Evolutionary conservation across 768 basidiomycete genomes (phyloP).

Genomic region (Hygrocybe punicea): DNA sequence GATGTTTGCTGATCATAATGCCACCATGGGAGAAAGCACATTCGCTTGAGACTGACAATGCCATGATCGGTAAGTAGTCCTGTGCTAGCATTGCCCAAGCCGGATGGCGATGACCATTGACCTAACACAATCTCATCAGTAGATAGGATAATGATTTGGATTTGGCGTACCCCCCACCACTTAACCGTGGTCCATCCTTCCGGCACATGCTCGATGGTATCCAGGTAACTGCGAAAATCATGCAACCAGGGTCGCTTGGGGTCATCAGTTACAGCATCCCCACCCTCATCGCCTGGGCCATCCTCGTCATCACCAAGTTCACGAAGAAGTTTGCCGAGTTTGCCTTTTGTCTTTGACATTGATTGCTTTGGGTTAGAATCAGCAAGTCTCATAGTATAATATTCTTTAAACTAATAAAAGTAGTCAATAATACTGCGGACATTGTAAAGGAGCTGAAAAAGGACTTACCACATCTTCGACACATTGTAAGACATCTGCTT

Average conservation of each 20-base stretch:
- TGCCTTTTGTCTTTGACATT: too few relatives aligned
- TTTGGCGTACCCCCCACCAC: slow-evolving; percentile 37
- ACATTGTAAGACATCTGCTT: too few relatives aligned
- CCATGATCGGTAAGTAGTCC: slow-evolving; percentile 40
- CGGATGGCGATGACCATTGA: slow-evolving; percentile 27
- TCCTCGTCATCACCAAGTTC: too few relatives aligned
- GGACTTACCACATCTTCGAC: slow-evolving; percentile 17
- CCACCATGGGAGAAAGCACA: slow-evolving; percentile 40
- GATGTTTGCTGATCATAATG: slow-evolving; percentile 36
- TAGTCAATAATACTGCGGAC: background rate
- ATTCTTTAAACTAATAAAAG: slow-evolving; percentile 20
- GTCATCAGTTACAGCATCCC: slow-evolving; percentile 4
- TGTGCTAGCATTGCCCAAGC: slow-evolving; percentile 36
- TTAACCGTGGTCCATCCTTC: too few relatives aligned
- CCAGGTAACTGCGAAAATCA: too few relatives aligned
- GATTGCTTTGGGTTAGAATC: too few relatives aligned
- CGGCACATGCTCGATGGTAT: too few relatives aligned
- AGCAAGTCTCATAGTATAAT: too few relatives aligned
- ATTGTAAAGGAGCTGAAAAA: background rate
- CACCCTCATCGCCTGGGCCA: too few relatives aligned
- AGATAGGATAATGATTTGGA: background rate
- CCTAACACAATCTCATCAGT: slow-evolving; percentile 10
- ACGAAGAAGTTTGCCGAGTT: too few relatives aligned
- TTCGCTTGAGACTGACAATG: slow-evolving; percentile 39
- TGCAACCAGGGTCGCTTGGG: slow-evolving; percentile 13